These are phyloP conservation scores for Myxozyma lipomycoides DNA, from an alignment of 805 yeast genomes.

Conservation along the genomic window DNA sequence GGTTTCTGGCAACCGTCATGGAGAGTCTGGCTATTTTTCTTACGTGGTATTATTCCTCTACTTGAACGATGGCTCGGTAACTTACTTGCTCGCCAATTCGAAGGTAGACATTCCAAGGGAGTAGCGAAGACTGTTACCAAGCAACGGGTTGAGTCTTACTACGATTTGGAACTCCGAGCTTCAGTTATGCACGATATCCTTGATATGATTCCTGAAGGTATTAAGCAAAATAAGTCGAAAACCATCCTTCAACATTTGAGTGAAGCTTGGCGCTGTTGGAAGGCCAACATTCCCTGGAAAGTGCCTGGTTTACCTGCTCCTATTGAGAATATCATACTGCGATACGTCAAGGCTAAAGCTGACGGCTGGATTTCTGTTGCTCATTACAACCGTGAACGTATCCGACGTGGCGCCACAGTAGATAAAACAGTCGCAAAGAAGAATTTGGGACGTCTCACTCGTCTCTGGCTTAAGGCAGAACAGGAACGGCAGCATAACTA, in stretches of 20 bases:
- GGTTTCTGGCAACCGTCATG: slow-evolving; percentile 99
- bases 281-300: slow-evolving; percentile 96
- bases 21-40: slow-evolving; percentile 91
- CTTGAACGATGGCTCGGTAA: slow-evolving; percentile 95
- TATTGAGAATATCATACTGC: slow-evolving; percentile 74
- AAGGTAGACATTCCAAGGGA: slow-evolving; percentile 89
- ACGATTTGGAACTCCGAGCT: slow-evolving; percentile 87
- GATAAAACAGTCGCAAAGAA: slow-evolving; percentile 93
- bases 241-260: slow-evolving; percentile 88
- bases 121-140: slow-evolving; percentile 91
- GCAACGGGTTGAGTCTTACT: slow-evolving; percentile 91
- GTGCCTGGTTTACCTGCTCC: slow-evolving; percentile 96
- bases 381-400: slow-evolving; percentile 84
- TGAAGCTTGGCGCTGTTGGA: slow-evolving; percentile 99
- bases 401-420: slow-evolving; percentile 81
- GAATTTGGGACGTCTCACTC: slow-evolving; percentile 84
- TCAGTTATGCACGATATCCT: slow-evolving; percentile 93
- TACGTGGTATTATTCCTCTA: slow-evolving; percentile 87
- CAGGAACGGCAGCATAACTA: slow-evolving; percentile 81
- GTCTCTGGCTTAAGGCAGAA: slow-evolving; percentile 89
- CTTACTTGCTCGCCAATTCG: slow-evolving; percentile 85
- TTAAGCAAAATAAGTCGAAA: slow-evolving; percentile 79
- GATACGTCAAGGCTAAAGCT: slow-evolving; percentile 91
- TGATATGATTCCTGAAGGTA: slow-evolving; percentile 95
- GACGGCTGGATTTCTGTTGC: slow-evolving; percentile 96